Evolutionary conservation across 2,329 filamentous ascomycete genomes (phyloP), one percentile per base, ranked within the genome.

Genomic region (Diaporthe sp.): DNA sequence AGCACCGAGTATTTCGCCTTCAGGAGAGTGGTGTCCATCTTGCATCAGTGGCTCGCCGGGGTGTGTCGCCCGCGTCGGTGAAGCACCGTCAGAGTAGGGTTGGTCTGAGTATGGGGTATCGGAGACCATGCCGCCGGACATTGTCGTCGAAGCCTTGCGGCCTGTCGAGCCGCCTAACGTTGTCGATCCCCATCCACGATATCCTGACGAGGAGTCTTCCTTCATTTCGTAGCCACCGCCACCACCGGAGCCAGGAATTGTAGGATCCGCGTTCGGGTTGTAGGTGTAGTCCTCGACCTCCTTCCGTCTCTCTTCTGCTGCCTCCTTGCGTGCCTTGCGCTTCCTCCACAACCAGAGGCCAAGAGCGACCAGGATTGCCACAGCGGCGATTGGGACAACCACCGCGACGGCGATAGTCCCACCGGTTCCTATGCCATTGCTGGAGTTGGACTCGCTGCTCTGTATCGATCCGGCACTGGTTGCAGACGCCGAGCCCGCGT

Each of bases 271-370:
- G 85, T 98, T 98, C n/a, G 97, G 97, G 84, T 98, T 98, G 88
- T 96, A 98, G 44, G 94, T 93, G 83, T 98, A 98, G 82, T 98
- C 97, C 83, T 98, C 96, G 15, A 98, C 95, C 85, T 99, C 97
- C 86, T 98, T 98, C 78, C 96, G 92, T 70, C 97, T 92, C 80
- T 96, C 92, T 82, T 98, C 97, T 82, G 97, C 95, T 20, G 93
- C 94, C 78, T 92, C 91, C 87, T 95, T 97, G 78, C 93, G 92
- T 81, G 94, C 92, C 86, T 97, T 98, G 78, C 95, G 93, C 86
- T 92, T 95, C 82, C 94, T 92, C 95, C 95, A 99, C 81, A 96
- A 91, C 84, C 94, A 95, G 39, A 98, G 88, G 9, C 92, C 94
- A 4, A 91, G 91, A 12, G 96, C 84, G 3, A 96, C 92, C 31